A percentile compares a stretch with the other conserved stretches of the same genome.
phyloP scores from a whole-genome alignment of 495 filamentous ascomycete species.

The Talaromyces liani region DNA sequence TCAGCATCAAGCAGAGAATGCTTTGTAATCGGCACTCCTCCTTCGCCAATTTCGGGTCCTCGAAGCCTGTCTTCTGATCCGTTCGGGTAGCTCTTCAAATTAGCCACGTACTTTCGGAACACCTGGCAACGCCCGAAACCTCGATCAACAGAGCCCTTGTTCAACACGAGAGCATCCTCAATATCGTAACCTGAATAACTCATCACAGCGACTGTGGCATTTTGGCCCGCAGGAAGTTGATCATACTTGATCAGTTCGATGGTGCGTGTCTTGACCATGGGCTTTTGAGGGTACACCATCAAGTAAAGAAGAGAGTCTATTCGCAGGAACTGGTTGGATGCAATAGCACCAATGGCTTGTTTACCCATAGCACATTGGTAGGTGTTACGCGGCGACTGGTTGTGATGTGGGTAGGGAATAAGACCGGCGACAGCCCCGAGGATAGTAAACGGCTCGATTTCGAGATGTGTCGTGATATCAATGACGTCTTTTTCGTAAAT shows the following conservation, averaged over 20 bases:
- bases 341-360: conserved; percentile 97
- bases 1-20: conserved; percentile 68
- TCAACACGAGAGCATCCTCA: conserved; percentile 93
- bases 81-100: conserved; percentile 74
- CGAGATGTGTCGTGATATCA: conserved; percentile 78
- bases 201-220: conserved; percentile 97
- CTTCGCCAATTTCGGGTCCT: conserved; percentile 46
- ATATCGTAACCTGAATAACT: conserved; percentile 99
- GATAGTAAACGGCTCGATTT: conserved; percentile 97
- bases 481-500: conserved; percentile 78
- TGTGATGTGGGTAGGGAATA: conserved; percentile 98
- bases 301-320: conserved; percentile 94
- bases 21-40: conserved; percentile 60
- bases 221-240: conserved; percentile 93
- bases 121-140: conserved; percentile 96
- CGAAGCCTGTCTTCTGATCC: conserved; percentile 67
- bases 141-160: conserved; percentile 88
- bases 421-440: conserved; percentile 95
- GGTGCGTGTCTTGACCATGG: conserved; percentile 92
- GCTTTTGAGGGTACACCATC: conserved; percentile 96
- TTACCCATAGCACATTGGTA: conserved; percentile 99
- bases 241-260: conserved; percentile 98
- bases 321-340: conserved; percentile 91
- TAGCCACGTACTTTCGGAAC: conserved; percentile 76
- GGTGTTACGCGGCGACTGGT: conserved; percentile 97